Evolutionary conservation across 768 basidiomycete genomes (phyloP).

Genomic region (Leccinum pellstonianum): DNA sequence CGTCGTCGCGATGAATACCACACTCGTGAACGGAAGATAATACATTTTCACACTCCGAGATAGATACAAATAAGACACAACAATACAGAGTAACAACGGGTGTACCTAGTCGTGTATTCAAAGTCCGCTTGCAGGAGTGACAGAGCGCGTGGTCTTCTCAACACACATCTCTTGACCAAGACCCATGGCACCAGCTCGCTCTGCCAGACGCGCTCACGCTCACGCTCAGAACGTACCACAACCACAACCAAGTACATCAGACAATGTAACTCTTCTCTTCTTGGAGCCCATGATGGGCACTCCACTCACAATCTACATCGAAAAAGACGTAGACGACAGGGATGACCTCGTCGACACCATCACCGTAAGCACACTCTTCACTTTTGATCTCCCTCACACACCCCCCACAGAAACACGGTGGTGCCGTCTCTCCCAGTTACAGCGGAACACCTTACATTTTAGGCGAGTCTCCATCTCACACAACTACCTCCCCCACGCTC

Average conservation of each 20-base stretch:
- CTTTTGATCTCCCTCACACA: constrained; percentile 1
- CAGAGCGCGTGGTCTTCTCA: constrained; percentile 12
- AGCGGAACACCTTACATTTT: constrained; percentile 79
- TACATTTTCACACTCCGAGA: constrained; percentile 33
- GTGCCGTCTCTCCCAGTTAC: constrained; percentile 69
- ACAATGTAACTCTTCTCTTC: constrained; percentile 50
- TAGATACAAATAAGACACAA: constrained; percentile 28
- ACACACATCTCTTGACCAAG: constrained; percentile 32
- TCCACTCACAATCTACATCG: constrained; percentile 72
- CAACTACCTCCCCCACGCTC: constrained; percentile 7
- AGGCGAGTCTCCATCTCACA: constrained; percentile 44
- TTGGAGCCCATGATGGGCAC: constrained; percentile 81
- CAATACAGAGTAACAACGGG: neutral
- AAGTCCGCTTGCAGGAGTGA: constrained; percentile 29
- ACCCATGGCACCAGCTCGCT: constrained; percentile 84
- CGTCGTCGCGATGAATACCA: no score
- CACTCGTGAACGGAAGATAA: constrained; percentile 25
- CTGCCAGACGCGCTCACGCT: constrained; percentile 52
- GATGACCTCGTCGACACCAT: constrained; percentile 63
- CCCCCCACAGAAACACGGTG: constrained; percentile 69
- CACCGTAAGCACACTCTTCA: constrained; percentile 47
- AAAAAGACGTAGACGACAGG: constrained; percentile 76
- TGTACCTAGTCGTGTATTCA: neutral
- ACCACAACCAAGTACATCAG: no score
- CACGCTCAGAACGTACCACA: constrained; percentile 30